These are phyloP conservation scores for Candida chauliodis DNA, from an alignment of 805 yeast species.

Conservation along the genomic window DNA sequence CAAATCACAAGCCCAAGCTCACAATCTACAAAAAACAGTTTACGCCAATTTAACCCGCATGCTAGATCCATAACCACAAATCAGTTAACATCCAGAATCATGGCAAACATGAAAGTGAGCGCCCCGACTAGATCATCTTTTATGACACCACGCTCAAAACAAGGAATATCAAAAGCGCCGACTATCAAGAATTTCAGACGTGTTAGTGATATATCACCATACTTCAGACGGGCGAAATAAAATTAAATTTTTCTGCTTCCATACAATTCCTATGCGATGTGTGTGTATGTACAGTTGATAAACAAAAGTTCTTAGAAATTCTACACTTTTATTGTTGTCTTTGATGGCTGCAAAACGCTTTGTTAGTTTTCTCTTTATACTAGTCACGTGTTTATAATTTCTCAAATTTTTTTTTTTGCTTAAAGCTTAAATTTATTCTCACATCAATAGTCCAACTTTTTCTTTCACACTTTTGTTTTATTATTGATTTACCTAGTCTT, in stretches of 20 bases:
- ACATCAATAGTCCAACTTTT: no score
- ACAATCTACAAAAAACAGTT: neutral
- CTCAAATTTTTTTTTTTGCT: neutral
- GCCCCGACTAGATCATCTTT: neutral
- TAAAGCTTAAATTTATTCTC: no score
- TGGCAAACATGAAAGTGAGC: conserved; percentile 10
- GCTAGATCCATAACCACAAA: conserved; percentile 4
- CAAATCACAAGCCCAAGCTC: neutral
- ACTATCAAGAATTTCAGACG: conserved; percentile 3
- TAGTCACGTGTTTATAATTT: neutral
- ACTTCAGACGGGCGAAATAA: conserved; percentile 4
- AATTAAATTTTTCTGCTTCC: no score
- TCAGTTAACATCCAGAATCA: conserved; percentile 10
- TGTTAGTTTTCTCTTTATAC: neutral
- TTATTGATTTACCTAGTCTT: no score
- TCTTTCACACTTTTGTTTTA: no score
- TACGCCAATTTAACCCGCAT: neutral
- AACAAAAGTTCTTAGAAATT: neutral
- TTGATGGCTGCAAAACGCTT: no score
- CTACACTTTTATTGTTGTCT: no score
- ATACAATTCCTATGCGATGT: no score
- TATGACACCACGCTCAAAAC: neutral
- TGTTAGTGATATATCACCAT: conserved; percentile 7
- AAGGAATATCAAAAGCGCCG: conserved; percentile 1
- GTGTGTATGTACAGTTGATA: no score